These are phyloP conservation scores for Caryopteris hybrid DNA, from an alignment of 305 asterid genomes.

Conservation along the genomic window DNA sequence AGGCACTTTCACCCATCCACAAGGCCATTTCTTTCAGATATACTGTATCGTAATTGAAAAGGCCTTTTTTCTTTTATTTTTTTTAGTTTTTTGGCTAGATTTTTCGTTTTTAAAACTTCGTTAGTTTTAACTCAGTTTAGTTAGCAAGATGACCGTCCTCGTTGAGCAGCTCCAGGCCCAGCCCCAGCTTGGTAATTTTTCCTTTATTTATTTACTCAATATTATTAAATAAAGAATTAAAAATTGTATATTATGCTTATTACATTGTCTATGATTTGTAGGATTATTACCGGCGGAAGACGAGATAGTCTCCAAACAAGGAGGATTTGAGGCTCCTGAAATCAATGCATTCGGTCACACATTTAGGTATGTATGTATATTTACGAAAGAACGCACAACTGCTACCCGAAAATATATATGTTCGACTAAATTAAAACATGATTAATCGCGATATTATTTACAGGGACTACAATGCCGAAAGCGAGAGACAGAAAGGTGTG, in stretches of 20 bases:
- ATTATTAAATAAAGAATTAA: too few species aligned
- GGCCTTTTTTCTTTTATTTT: not conserved
- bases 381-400: too few species aligned
- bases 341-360: slow-evolving; percentile 60
- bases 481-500: slow-evolving; percentile 60
- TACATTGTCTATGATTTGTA: not conserved
- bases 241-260: not conserved
- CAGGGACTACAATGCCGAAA: slow-evolving; percentile 63
- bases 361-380: slow-evolving; percentile 29
- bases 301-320: slow-evolving; percentile 14
- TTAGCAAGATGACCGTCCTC: slow-evolving; percentile 42
- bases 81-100: not conserved
- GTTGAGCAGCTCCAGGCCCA: slow-evolving; percentile 32
- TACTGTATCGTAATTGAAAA: not conserved
- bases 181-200: slow-evolving; percentile 29
- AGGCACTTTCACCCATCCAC: not conserved
- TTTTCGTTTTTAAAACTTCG: not conserved
- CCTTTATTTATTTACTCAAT: not conserved
- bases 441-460: not conserved
- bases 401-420: too few species aligned
- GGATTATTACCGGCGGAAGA: slow-evolving; percentile 11
- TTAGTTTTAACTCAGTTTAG: not conserved
- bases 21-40: not conserved
- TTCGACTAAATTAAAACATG: too few species aligned
- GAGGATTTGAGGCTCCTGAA: slow-evolving; percentile 53